Conservation (phyloP, 805 yeast species). For the Cyberlindnera americana region DNA sequence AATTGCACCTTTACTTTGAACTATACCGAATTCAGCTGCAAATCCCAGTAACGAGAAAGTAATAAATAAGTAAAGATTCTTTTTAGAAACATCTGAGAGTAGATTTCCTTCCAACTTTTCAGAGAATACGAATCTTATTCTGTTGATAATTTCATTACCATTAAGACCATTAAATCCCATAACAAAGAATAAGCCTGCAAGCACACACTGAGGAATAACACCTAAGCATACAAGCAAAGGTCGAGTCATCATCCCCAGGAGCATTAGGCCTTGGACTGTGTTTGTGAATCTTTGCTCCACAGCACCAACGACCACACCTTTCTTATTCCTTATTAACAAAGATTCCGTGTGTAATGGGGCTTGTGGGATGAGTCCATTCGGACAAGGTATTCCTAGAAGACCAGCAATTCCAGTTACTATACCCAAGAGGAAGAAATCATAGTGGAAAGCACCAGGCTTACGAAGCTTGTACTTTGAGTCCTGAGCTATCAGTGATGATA, state of each 20-base stretch:
- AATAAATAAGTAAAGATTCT: constrained; percentile 49
- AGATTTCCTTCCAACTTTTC: constrained; percentile 9
- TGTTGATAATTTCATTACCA: constrained; percentile 58
- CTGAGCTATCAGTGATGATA: constrained; percentile 91
- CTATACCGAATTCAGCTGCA: constrained; percentile 78
- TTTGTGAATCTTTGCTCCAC: constrained; percentile 91
- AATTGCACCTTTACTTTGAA: constrained; percentile 85
- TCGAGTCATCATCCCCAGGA: constrained; percentile 83
- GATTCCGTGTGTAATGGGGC: constrained; percentile 92
- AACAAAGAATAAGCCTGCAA: constrained; percentile 88
- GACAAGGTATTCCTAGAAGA: constrained; percentile 87
- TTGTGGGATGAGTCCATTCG: constrained; percentile 95
- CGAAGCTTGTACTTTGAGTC: constrained; percentile 72
- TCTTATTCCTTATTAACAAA: constrained; percentile 46
- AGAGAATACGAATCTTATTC: constrained; percentile 54
- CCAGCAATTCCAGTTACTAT: constrained; percentile 86
- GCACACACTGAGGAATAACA: constrained; percentile 85
- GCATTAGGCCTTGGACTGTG: constrained; percentile 77
- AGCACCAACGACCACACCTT: constrained; percentile 36
- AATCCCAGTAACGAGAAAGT: constrained; percentile 61
- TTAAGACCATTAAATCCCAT: constrained; percentile 86
- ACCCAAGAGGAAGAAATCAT: constrained; percentile 84
- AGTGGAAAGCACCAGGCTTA: constrained; percentile 90
- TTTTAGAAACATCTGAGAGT: constrained; percentile 30
- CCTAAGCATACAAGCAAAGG: constrained; percentile 82